Base-by-base conservation (phyloP, 2,329 filamentous ascomycete genomes). In the Aspergillus aculeatus region DNA sequence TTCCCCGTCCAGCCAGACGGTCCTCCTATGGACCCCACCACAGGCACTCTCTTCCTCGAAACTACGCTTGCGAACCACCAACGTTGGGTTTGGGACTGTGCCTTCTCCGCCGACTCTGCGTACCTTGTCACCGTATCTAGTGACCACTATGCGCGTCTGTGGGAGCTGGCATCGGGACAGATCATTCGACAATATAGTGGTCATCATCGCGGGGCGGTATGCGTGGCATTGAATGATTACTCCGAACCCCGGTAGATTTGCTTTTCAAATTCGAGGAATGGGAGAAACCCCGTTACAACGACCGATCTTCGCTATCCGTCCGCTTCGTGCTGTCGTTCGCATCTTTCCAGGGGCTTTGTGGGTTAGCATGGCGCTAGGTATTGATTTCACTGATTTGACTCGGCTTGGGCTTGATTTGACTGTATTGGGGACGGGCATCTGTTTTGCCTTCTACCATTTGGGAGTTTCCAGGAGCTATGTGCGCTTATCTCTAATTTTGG, bases 1-100 rank as follows among this genome's bases (percentile, higher is more conserved):
- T 74, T 78, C 64, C 70, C 71, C 24, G 66, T 71, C 31, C 69
- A 74, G 50, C 74, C 73, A 1, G 76, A 75, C 57, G 75, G 73
- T 2, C 75, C 75, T 14, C 77, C 75, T 47, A 77, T 78, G 66
- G 70, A 78, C 64, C 70, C 76, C 52, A 66, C 74, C 72, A 70
- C 77, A 72, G 9, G 85, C 82, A 74, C 88, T 82, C 47, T 95
- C 67, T 89, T 89, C 10, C 84, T 96, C 21, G 91, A 96, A 76
- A 92, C 92, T 2, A 96, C 92, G 1, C 84, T 97, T 1, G 90
- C 90, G 23, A 91, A 90, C 57, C 93, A 97, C 77, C 93, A 97
- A 78, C 88, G 93, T 56, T 97, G 93, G 93, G 93, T 97, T 1
- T 97, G 93, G 93, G 93, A 97, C 75, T 97, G 93, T 71, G 93